Conservation (phyloP, 2,329 filamentous ascomycete species). For the Didymella arachidicola region DNA sequence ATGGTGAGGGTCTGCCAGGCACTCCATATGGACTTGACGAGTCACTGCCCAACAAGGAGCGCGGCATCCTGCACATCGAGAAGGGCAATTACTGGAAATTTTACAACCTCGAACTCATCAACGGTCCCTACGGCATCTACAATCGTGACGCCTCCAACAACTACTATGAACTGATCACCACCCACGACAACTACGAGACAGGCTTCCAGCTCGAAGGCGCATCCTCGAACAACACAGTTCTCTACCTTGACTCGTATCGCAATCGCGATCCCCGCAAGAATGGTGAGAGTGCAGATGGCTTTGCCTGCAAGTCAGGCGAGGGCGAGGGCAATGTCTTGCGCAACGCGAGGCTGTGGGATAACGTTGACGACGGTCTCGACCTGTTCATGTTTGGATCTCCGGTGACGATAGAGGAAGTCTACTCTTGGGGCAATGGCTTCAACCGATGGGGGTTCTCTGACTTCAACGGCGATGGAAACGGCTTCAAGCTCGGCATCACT, state of each 20-base stretch:
- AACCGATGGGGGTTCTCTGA: constrained; percentile 55
- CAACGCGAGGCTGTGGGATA: constrained; percentile 59
- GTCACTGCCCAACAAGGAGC: background rate
- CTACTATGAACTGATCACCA: background rate
- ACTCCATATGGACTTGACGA: background rate
- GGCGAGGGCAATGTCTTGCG: constrained; percentile 58
- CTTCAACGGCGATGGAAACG: constrained; percentile 59
- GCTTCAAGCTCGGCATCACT: constrained; percentile 57
- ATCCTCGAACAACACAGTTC: constrained; percentile 33
- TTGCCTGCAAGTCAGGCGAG: constrained; percentile 57
- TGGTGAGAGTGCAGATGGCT: constrained; percentile 60
- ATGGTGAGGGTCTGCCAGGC: background rate
- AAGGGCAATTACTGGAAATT: background rate
- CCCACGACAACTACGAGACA: constrained; percentile 31
- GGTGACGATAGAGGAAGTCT: constrained; percentile 55
- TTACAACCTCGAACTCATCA: background rate
- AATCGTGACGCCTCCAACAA: background rate
- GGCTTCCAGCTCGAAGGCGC: constrained; percentile 51
- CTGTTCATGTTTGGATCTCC: constrained; percentile 54
- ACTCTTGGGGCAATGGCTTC: constrained; percentile 58
- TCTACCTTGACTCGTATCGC: constrained; percentile 35
- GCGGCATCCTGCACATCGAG: background rate
- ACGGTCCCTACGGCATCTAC: background rate
- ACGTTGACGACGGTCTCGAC: constrained; percentile 60
- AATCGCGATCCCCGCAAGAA: constrained; percentile 58